phyloP scores from a whole-genome alignment of 495 filamentous ascomycete genomes.

The Saxophila tyrrhenica region DNA sequence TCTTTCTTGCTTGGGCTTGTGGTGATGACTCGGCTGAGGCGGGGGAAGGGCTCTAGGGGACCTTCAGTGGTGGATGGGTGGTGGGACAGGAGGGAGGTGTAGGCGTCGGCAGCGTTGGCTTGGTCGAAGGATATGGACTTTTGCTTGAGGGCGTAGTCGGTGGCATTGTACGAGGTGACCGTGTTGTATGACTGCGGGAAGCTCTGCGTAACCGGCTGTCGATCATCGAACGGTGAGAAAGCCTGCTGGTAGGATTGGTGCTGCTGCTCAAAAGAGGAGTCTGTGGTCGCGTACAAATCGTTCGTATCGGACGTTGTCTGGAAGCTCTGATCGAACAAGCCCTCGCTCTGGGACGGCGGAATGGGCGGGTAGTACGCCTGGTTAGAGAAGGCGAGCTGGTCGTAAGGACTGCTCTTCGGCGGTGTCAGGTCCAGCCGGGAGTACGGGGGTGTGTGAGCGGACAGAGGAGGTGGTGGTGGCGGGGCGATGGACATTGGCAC shows the following conservation, averaged over 20 bases:
- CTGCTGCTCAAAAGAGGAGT: too few species aligned
- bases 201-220: not conserved
- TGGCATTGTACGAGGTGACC: not conserved
- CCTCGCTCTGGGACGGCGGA: slow-evolving; percentile 4
- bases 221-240: too few species aligned
- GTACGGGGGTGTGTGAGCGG: not conserved
- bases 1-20: not conserved
- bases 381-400: not conserved
- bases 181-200: not conserved
- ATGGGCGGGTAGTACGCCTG: slow-evolving; percentile 4
- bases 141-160: not conserved
- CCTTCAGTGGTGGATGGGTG: not conserved
- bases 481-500: not conserved
- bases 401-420: not conserved
- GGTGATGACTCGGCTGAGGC: not conserved
- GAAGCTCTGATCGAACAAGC: slow-evolving; percentile 3
- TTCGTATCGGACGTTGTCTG: too few species aligned
- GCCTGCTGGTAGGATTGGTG: too few species aligned
- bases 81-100: not conserved
- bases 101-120: not conserved
- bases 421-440: not conserved
- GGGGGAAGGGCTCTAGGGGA: not conserved
- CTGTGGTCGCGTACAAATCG: too few species aligned
- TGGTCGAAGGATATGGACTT: not conserved
- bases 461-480: not conserved